phyloP scores from a whole-genome alignment of 2,329 filamentous ascomycete species.

The Celoporthe dispersa region DNA sequence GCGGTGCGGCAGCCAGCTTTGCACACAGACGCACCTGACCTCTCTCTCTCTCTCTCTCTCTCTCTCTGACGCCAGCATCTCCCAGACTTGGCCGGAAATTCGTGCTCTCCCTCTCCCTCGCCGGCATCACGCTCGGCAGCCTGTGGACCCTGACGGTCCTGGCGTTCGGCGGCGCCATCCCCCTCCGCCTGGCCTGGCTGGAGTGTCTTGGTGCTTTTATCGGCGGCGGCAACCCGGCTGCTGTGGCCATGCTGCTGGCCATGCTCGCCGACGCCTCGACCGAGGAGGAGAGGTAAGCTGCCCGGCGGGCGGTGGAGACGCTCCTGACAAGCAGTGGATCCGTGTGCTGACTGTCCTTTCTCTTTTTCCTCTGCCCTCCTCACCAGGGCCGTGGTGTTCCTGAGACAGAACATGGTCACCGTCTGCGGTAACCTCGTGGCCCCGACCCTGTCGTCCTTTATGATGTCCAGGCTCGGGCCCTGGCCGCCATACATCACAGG shows the following conservation, averaged over 20 bases:
- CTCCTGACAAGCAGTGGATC: no score
- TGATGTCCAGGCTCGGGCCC: conserved; percentile 37
- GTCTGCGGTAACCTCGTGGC: conserved; percentile 32
- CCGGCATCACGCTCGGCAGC: conserved; percentile 10
- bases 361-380: background rate
- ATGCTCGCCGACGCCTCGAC: conserved; percentile 17
- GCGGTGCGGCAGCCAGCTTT: no score
- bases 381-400: conserved; percentile 12
- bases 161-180: conserved; percentile 3
- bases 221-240: conserved; percentile 12
- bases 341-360: background rate
- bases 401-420: conserved; percentile 8
- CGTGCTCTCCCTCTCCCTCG: conserved; percentile 12
- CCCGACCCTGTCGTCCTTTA: conserved; percentile 35
- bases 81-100: conserved; percentile 17
- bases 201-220: background rate
- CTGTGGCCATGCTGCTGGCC: conserved; percentile 9
- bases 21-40: background rate
- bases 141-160: conserved; percentile 12
- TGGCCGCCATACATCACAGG: conserved; percentile 36
- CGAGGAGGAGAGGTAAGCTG: conserved; percentile 14
- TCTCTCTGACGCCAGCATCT: no score
- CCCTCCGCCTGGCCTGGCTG: conserved; percentile 19
- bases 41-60: no score
- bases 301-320: no score